Base-by-base conservation (phyloP, 2,329 filamentous ascomycete species). In the Aspergillus hortae region DNA sequence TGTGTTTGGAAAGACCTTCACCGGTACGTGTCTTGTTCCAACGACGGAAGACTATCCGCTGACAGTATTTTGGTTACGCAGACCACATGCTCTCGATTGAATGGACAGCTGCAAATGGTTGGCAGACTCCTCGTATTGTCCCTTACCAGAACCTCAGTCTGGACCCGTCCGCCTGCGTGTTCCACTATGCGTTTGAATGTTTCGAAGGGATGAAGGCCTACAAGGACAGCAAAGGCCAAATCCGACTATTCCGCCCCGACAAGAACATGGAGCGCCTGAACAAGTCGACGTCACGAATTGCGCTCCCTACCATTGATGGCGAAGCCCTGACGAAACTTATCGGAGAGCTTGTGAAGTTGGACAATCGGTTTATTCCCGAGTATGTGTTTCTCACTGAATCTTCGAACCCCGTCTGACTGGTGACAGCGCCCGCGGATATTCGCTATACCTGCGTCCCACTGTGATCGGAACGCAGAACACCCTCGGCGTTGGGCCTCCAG, bases 171-270 rank as follows among this genome's bases (percentile, higher is more conserved):
- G 94, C 90, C 32, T 97, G 92, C 76, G 94, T 97, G 57, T 92
- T 99, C 77, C 94, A 99, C 82, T 99, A 99, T 75, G 94, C 90
- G 45, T 97, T 97, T 69, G 90, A 95, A 74, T 94, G 89, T 72
- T 99, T 99, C 74, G 94, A 99, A 79, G 94, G 94, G 62, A 96
- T 97, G 91, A 99, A 99, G 80, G 94, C 94, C 54, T 99, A 99
- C 82, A 95, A 92, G 74, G 90, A 95, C 76, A 84, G 81, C 65
- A 70, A 83, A 41, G 90, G 90, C 62, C 77, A 85, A 54, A 83
- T 96, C 61, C 86, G 92, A 50, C 80, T 99, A 49, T 99, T 99
- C 82, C 85, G 94, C 32, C 94, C 94, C 2, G 88, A 95, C 71
- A 94, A 85, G 82, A 99, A 99, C 80, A 97, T 97, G 92, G 86